phyloP scores from a whole-genome alignment of 2,329 filamentous ascomycete species.

The Aspergillus pseudotamarii region DNA sequence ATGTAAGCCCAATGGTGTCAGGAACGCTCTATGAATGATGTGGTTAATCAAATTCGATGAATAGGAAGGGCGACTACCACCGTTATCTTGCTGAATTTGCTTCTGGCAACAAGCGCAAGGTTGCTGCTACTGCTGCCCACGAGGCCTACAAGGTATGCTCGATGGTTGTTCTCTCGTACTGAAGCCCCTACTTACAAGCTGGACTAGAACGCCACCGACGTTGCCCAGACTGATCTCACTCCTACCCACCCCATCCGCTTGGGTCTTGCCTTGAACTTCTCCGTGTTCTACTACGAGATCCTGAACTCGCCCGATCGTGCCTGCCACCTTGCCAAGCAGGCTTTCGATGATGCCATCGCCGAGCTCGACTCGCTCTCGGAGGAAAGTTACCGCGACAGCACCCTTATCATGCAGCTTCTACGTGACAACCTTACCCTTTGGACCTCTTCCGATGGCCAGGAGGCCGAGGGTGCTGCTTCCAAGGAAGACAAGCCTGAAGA shows the following conservation, averaged over 20 bases:
- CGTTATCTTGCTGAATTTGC: conserved; percentile 98
- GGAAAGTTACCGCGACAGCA: conserved; percentile 98
- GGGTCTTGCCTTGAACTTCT: conserved; percentile 97
- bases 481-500: conserved; percentile 64
- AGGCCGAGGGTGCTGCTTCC: conserved; percentile 61
- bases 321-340: conserved; percentile 98
- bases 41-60: conserved; percentile 47
- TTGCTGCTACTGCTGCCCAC: conserved; percentile 88
- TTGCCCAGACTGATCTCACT: conserved; percentile 95
- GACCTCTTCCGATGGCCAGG: conserved; percentile 89
- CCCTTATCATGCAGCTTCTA: conserved; percentile 98
- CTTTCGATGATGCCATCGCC: conserved; percentile 97
- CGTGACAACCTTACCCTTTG: conserved; percentile 97
- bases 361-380: conserved; percentile 97
- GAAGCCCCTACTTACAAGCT: not conserved
- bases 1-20: conserved; percentile 72
- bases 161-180: not conserved
- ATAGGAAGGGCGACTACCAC: conserved; percentile 99
- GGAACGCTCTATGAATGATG: conserved; percentile 73
- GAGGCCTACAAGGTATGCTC: conserved; percentile 92
- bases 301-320: conserved; percentile 96
- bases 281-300: conserved; percentile 99
- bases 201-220: conserved; percentile 88
- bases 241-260: conserved; percentile 98
- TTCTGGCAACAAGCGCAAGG: conserved; percentile 91